Base-by-base conservation (phyloP, 2,329 filamentous ascomycete species). In the Nigrograna mackinnonii region DNA sequence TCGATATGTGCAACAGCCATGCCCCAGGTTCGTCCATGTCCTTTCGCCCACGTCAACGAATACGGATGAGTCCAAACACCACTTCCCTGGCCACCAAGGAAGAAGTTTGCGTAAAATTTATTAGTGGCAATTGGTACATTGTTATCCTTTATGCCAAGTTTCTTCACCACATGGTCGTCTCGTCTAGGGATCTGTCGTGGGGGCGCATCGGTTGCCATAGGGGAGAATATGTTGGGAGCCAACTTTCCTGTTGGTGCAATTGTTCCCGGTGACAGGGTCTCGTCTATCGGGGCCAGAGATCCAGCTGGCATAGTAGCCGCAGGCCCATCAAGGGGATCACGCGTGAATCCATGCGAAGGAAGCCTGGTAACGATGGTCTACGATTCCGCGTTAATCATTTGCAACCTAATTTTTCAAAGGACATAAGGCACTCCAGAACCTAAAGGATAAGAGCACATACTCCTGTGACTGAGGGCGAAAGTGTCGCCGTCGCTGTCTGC, bases 1-100 rank as follows among this genome's bases (percentile, higher is more conserved):
- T 92, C 86, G 4, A 86, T 78, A 58, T 96, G 91, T 9, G 86
- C 86, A 39, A 95, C 78, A 1, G 83, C 75, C 69, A 97, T 77
- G 22, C 92, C 92, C 77, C 83, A 95, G 62, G 86, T 90, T 35
- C 74, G 71, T 4, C 84, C 77, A 78, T 68, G 49, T 63, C 77
- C 73, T 35, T 71, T 71, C 1, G 64, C 57, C 73, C 74, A 77
- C 1, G 56, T 43, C 2, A 79, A 50, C 1, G 70, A 71, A 50
- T 76, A 78, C 4, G 75, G 92, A 59, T 91, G 86, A 1, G 87
- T 85, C 70, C 86, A 96, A 0, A 84, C 79, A 1, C 85, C 78
- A 4, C 78, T 78, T 3, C 74, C 79, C 65, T 95, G 90, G 34
- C 75, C 78, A 4, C 84, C 87, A 0, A 96, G 76, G 66, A 90